phyloP scores from a whole-genome alignment of 306 rosid genomes.

The Castanopsis chinensis region DNA sequence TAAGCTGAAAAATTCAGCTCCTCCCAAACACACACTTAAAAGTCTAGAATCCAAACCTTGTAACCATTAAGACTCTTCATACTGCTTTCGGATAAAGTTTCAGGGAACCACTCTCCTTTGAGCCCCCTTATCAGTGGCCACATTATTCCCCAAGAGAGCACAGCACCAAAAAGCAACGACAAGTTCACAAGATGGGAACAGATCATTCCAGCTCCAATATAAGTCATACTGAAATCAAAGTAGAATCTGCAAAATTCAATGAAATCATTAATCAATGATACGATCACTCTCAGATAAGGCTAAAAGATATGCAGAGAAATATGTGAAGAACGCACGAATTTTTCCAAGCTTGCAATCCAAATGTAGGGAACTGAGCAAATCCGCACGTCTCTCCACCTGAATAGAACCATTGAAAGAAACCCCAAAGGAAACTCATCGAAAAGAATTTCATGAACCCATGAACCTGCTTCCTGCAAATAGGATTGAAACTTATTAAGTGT shows the following conservation, averaged over 20 bases:
- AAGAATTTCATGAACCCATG: slow-evolving; percentile 71
- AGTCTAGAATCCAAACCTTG: slow-evolving; percentile 52
- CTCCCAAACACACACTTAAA: too few relatives aligned
- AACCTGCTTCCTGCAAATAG: slow-evolving; percentile 78
- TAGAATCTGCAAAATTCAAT: slow-evolving; percentile 69
- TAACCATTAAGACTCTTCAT: slow-evolving; percentile 95
- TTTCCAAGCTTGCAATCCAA: slow-evolving; percentile 85
- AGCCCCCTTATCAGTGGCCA: slow-evolving; percentile 83
- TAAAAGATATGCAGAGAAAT: slow-evolving; percentile 1
- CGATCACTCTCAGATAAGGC: slow-evolving; percentile 11
- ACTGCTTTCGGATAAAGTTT: slow-evolving; percentile 67
- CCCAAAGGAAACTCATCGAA: slow-evolving; percentile 85
- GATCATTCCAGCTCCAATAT: slow-evolving; percentile 98
- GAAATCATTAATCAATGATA: slow-evolving; percentile 19
- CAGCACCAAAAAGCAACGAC: slow-evolving; percentile 87
- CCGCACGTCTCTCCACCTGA: slow-evolving; percentile 83
- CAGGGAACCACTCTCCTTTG: slow-evolving; percentile 96
- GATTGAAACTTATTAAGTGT: slow-evolving; percentile 26
- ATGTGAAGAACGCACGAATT: slow-evolving; percentile 53
- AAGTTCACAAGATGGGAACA: slow-evolving; percentile 94
- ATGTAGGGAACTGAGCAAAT: slow-evolving; percentile 86
- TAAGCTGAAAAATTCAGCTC: too few relatives aligned
- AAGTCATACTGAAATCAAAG: slow-evolving; percentile 96
- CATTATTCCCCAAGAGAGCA: slow-evolving; percentile 97
- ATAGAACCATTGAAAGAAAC: slow-evolving; percentile 91